Conservation (phyloP, 306 rosid genomes). For the Quercus engelmannii region DNA sequence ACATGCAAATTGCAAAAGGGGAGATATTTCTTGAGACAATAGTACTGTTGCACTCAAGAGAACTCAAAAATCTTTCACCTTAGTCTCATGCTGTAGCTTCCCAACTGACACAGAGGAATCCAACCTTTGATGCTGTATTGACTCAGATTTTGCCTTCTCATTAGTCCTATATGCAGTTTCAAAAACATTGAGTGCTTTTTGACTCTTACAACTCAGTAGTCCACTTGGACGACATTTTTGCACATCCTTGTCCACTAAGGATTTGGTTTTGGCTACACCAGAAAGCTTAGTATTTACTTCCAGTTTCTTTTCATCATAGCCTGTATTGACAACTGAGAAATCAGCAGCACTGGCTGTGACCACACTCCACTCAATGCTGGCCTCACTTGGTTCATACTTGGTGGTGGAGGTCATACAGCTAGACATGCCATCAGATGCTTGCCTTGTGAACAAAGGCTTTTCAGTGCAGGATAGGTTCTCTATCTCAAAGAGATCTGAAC, state of each 20-base stretch:
- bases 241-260: conserved; percentile 8
- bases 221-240: conserved; percentile 15
- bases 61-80: background rate
- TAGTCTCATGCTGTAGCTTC: background rate
- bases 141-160: conserved; percentile 7
- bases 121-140: conserved; percentile 6
- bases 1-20: background rate
- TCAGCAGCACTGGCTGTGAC: conserved; percentile 28
- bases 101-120: background rate
- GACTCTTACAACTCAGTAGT: conserved; percentile 29
- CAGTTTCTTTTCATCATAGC: conserved; percentile 27
- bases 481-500: conserved; percentile 57
- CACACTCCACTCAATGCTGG: conserved; percentile 40
- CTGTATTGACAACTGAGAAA: conserved; percentile 5
- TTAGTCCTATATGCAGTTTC: conserved; percentile 15
- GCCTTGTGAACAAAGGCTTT: conserved; percentile 4
- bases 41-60: background rate
- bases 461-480: conserved; percentile 26
- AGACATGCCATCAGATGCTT: conserved; percentile 26
- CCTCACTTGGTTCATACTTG: conserved; percentile 36
- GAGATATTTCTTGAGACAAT: background rate
- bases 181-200: conserved; percentile 27
- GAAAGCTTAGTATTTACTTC: background rate
- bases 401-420: conserved; percentile 18
- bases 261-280: background rate